phyloP scores from a whole-genome alignment of 495 filamentous ascomycete species.

The Glutinoglossum americanum region DNA sequence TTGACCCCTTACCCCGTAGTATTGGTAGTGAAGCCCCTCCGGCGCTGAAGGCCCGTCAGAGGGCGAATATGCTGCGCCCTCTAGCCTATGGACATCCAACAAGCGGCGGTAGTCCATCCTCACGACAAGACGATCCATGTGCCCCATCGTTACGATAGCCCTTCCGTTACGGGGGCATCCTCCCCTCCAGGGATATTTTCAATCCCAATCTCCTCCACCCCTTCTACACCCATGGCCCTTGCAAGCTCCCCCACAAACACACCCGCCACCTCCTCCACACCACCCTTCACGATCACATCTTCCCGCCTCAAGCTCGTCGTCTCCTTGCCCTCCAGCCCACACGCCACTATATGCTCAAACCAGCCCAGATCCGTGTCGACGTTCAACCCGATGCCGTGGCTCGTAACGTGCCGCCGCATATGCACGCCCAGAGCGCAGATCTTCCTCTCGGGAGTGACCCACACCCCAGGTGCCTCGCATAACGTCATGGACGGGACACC shows the following conservation, averaged over 20 bases:
- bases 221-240: constrained; percentile 6
- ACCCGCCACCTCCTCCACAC: constrained; percentile 9
- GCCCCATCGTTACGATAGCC: not conserved
- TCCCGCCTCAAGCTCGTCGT: constrained; percentile 39
- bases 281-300: constrained; percentile 4
- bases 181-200: not conserved
- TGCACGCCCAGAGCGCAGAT: constrained; percentile 82
- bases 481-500: constrained; percentile 32
- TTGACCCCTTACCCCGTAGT: too few species aligned
- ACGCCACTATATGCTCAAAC: constrained; percentile 66
- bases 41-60: too few species aligned
- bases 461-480: constrained; percentile 50
- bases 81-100: too few species aligned
- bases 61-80: too few species aligned
- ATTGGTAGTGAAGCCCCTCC: too few species aligned
- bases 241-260: constrained; percentile 10
- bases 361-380: constrained; percentile 42
- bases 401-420: constrained; percentile 61
- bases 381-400: constrained; percentile 74
- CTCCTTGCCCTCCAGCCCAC: constrained; percentile 58
- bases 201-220: not conserved
- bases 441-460: constrained; percentile 44
- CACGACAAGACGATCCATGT: not conserved
- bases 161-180: not conserved
- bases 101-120: too few species aligned